These are phyloP conservation scores for Candida loeiensis DNA, from an alignment of 805 yeast species.

Conservation along the genomic window DNA sequence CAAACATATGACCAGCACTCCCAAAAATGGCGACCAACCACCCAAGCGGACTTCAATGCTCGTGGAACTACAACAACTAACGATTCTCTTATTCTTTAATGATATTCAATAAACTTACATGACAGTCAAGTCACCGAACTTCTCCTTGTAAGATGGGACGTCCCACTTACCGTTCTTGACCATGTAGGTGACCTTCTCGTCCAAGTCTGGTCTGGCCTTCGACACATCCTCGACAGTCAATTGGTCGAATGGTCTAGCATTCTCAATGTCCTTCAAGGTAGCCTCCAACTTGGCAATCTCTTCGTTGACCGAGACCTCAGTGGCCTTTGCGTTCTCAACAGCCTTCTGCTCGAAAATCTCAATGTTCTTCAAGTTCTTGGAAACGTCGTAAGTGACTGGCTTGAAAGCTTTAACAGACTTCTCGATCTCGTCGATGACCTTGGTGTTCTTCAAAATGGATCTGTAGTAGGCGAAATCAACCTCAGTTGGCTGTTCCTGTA, in stretches of 20 bases:
- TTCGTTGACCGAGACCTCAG: slow-evolving; percentile 82
- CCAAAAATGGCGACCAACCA: too few relatives aligned
- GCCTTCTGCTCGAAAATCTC: slow-evolving; percentile 95
- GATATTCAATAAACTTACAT: slow-evolving; percentile 46
- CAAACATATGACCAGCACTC: too few relatives aligned
- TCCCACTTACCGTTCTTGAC: slow-evolving; percentile 96
- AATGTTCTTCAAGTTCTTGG: slow-evolving; percentile 87
- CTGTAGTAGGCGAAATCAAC: slow-evolving; percentile 85
- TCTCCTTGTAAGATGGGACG: slow-evolving; percentile 97
- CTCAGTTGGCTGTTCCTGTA: slow-evolving; percentile 66
- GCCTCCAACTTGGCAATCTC: slow-evolving; percentile 83
- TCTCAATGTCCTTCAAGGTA: slow-evolving; percentile 89
- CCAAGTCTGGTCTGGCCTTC: slow-evolving; percentile 96
- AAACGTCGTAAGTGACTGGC: slow-evolving; percentile 81
- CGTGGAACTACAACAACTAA: background rate
- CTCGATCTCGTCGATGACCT: slow-evolving; percentile 78
- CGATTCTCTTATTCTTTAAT: slow-evolving; percentile 1
- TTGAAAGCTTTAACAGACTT: slow-evolving; percentile 68
- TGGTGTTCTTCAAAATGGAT: slow-evolving; percentile 73
- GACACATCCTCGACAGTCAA: slow-evolving; percentile 93
- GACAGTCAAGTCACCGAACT: slow-evolving; percentile 94
- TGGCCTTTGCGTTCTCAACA: slow-evolving; percentile 87
- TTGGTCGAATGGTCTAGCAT: slow-evolving; percentile 97
- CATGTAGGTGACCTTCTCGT: slow-evolving; percentile 92
- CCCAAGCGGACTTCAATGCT: too few relatives aligned